Evolutionary conservation across 305 asterid genomes (phyloP), one percentile per base, ranked within the genome.

Genomic region (Withania somnifera): DNA sequence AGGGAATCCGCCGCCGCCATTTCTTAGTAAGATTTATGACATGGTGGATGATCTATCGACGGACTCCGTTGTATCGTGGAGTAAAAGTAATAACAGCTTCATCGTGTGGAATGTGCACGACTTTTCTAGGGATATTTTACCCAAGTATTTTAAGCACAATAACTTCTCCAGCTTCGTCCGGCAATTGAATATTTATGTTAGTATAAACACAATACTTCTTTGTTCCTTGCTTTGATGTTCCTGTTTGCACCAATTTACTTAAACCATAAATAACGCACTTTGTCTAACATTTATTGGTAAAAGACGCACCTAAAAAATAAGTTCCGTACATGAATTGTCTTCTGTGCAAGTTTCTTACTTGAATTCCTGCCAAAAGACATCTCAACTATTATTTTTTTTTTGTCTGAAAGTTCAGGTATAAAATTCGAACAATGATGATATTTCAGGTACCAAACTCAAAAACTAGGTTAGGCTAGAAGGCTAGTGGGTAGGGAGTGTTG

Each of bases 121-220:
- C 56, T 92, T 94, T 57, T 78, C 94, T 6, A 88, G 86, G 81
- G 87, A 87, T 80, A 84, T 94, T 58, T 81, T 94, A 85, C 98
- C 98, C 13, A 92, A 91, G 87, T 87, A 90, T 83, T 94, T 94
- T 92, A 94, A 94, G 91, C 98, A 92, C 89, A 91, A 80, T 68
- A 93, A 93, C 84, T 93, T 93, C 88, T 91, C 97, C 88, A 93
- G 97, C 88, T 93, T 91, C 86, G 92, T 92, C 77, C 91, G 97
- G 82, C 98, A 93, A 90, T 81, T 93, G 81, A 93, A 92, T 84
- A 93, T 96, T 83, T 94, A 94, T 84, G 98, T 94, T 22, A 84
- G 97, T 86, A 66, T 14, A 11, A 36, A 78, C 77, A 79, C 14
- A 38, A 73, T n/a, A 22, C 57, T 54, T 24, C 47, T 68, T 50